These are phyloP conservation scores for Trichoderma atrobrunneum DNA, from an alignment of 2,329 filamentous ascomycete genomes.

Conservation along the genomic window DNA sequence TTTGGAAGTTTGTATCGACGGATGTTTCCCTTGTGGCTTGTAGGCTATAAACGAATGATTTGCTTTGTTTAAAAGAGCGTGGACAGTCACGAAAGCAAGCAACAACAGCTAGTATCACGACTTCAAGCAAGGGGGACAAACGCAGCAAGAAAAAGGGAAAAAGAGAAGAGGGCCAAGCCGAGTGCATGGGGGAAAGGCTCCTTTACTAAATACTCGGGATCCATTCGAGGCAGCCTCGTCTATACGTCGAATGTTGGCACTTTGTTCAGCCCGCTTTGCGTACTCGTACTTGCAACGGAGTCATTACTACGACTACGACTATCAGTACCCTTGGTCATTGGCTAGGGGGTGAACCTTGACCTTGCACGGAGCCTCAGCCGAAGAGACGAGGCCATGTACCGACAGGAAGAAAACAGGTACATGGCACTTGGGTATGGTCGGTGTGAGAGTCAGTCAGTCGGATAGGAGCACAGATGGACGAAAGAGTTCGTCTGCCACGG, in stretches of 20 bases:
- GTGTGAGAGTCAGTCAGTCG: not conserved
- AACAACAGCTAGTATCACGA: slow-evolving; percentile 2
- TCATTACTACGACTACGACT: not conserved
- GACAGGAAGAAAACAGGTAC: not conserved
- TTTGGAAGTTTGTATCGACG: not conserved
- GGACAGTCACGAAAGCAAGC: not conserved
- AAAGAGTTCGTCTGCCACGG: not conserved
- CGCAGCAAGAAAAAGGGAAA: not conserved
- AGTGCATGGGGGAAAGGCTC: not conserved
- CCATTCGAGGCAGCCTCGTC: slow-evolving; percentile 2
- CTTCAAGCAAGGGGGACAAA: slow-evolving; percentile 1
- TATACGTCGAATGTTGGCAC: not conserved
- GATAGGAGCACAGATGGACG: not conserved
- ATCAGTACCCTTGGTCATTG: slow-evolving; percentile 8
- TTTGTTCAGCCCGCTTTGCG: slow-evolving; percentile 9
- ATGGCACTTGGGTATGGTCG: not conserved
- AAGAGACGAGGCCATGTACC: not conserved
- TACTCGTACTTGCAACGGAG: slow-evolving; percentile 6
- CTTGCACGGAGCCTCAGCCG: slow-evolving; percentile 11
- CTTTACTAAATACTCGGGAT: slow-evolving; percentile 12
- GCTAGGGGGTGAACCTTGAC: not conserved
- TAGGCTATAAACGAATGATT: not conserved
- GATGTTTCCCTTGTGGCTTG: not conserved
- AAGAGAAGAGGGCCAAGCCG: not conserved
- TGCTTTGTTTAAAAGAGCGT: not conserved